Evolutionary conservation across 148 eudicot species (phyloP), one percentile per base, ranked within the genome.

Genomic region (Polygonum aviculare): DNA sequence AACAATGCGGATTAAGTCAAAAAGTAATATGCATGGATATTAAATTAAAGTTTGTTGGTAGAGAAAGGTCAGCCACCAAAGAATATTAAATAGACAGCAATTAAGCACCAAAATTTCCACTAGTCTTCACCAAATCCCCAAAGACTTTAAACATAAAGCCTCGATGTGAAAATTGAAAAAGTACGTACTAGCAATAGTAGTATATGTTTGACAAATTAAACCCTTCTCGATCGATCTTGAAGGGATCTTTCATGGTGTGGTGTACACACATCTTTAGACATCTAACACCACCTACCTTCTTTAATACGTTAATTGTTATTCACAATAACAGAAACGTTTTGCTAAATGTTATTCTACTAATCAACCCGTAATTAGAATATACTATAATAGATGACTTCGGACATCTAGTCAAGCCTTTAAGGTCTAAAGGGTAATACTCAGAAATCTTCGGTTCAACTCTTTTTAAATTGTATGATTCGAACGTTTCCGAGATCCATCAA

Each of bases 1-100:
- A 39, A 44, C 9, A 36, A 67, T 44, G 21, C 95, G 85, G 78
- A 52, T 72, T 47, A 1, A 77, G 39, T 14, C 49, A 22, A 73
- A 21, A 70, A 74, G 12, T 33, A 31, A 2, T 26, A 26, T 18
- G 50, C 21, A 10, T 50, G 47, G 9, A 80, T 14, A 67, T 36
- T 67, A 36, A 67, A 11, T 14, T 67, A 16, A 67, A 67, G 72
- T 67, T 33, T 35, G 72, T 67, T 67, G 19, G 72, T 16, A 26
- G 38, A 60, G 36, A 60, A 60, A 26, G 67, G 67, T 59, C 44
- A 31, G 63, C 63, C 33, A 57, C 63, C 31, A 9, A 14, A 16
- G 57, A 51, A 26, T 26, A 26, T 26, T 26, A 26, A 26, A 16
- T 2, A 7, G 57, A 51, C 19, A 21, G 35, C 63, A 21, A 57